These are phyloP conservation scores for Circinella umbellata DNA, from an alignment of 371 early-diverging fungal species.

Conservation along the genomic window DNA sequence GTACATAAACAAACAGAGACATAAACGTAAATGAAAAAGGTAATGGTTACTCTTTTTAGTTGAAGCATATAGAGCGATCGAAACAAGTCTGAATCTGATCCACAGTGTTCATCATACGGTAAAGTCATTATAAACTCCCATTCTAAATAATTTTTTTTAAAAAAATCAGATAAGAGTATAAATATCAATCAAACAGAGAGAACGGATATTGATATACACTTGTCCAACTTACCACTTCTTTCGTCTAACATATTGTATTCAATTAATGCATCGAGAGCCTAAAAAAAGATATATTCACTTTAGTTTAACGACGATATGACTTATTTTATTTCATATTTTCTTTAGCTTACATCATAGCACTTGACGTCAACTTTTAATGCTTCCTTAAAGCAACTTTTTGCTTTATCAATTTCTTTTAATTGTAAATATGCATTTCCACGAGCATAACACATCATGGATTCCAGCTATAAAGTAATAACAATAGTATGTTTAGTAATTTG, in stretches of 20 bases:
- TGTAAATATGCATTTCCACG: slow-evolving; percentile 64
- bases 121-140: slow-evolving; percentile 60
- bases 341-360: slow-evolving; percentile 61
- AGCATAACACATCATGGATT: slow-evolving; percentile 69
- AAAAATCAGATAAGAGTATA: background rate
- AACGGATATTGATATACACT: no score
- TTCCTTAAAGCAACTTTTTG: slow-evolving; percentile 68
- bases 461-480: slow-evolving; percentile 40
- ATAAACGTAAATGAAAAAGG: no score
- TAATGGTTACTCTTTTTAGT: slow-evolving; percentile 55
- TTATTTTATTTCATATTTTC: background rate
- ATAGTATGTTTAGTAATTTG: background rate
- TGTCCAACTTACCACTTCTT: slow-evolving; percentile 55
- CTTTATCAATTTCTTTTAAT: slow-evolving; percentile 53
- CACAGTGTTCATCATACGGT: slow-evolving; percentile 61
- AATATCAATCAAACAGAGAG: background rate
- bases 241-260: slow-evolving; percentile 64
- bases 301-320: background rate
- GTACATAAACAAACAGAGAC: no score
- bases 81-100: slow-evolving; percentile 62
- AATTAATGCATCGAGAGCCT: slow-evolving; percentile 68
- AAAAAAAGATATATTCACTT: slow-evolving; percentile 5
- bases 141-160: slow-evolving; percentile 43
- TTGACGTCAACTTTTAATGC: slow-evolving; percentile 69
- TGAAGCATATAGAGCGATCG: slow-evolving; percentile 63